Conservation (phyloP, 768 basidiomycete genomes). For the Punctularia strigosozonata region DNA sequence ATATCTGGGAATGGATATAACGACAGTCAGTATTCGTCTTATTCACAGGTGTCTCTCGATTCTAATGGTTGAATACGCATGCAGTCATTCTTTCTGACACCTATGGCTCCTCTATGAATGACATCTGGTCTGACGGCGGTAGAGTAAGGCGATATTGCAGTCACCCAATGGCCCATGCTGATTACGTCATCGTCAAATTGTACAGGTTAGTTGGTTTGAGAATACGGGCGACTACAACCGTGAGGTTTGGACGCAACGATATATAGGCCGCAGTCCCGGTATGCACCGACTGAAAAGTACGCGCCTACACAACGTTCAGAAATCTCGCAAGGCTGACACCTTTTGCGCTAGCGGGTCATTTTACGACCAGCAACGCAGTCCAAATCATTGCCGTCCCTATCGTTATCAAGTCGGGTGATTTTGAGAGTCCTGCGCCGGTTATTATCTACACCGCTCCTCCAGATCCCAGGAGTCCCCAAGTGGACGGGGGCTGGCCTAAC, state of each 20-base stretch:
- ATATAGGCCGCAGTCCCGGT: slow-evolving; percentile 9
- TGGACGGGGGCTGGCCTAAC: slow-evolving; percentile 1
- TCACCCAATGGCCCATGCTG: too few relatives aligned
- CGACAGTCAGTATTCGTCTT: slow-evolving; percentile 6
- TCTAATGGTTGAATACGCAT: neutral
- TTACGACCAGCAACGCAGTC: slow-evolving; percentile 3
- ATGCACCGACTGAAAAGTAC: too few relatives aligned
- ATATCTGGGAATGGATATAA: slow-evolving; percentile 10
- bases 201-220: slow-evolving; percentile 9
- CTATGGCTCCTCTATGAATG: slow-evolving; percentile 10
- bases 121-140: too few relatives aligned
- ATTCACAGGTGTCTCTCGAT: neutral
- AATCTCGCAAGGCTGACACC: too few relatives aligned
- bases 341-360: slow-evolving; percentile 7
- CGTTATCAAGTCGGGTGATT: slow-evolving; percentile 7
- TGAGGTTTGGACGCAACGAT: slow-evolving; percentile 3
- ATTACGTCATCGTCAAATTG: too few relatives aligned
- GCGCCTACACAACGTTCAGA: too few relatives aligned
- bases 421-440: slow-evolving; percentile 9
- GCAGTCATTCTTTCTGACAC: slow-evolving; percentile 10
- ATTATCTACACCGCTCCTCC: slow-evolving; percentile 9
- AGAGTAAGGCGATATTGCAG: too few relatives aligned
- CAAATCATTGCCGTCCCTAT: slow-evolving; percentile 11
- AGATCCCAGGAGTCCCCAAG: slow-evolving; percentile 1
- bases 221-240: slow-evolving; percentile 5